These are phyloP conservation scores for Echria macrotheca DNA, from an alignment of 495 filamentous ascomycete species.

Conservation along the genomic window DNA sequence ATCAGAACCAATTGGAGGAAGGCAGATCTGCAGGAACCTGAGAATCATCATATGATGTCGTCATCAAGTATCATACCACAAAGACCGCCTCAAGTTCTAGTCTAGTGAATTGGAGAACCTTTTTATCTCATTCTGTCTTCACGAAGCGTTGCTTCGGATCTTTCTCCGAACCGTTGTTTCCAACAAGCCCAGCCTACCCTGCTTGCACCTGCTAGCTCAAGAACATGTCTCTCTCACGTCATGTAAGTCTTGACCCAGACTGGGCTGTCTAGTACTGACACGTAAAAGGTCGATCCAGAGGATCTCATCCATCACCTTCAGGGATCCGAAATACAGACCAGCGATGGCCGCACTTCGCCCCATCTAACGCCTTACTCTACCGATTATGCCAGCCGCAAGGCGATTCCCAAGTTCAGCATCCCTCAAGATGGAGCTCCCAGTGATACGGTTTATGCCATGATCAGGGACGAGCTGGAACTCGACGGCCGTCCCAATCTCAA, in stretches of 20 bases:
- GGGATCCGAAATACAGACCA: conserved; percentile 35
- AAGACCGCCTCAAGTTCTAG: no score
- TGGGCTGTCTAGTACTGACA: no score
- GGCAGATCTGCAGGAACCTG: no score
- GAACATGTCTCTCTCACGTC: conserved; percentile 24
- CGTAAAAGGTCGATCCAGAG: conserved; percentile 58
- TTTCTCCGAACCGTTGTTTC: no score
- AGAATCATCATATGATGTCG: no score
- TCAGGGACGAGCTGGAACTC: conserved; percentile 69
- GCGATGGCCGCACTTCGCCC: conserved; percentile 28
- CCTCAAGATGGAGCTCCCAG: conserved; percentile 57
- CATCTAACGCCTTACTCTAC: conserved; percentile 60
- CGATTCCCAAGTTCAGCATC: conserved; percentile 65
- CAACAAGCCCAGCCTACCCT: no score
- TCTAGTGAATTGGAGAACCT: no score
- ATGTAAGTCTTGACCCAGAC: no score
- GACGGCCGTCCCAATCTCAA: conserved; percentile 71
- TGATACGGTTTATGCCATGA: conserved; percentile 60
- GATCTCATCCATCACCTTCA: conserved; percentile 53
- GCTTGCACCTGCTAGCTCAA: not conserved
- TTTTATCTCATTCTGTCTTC: no score
- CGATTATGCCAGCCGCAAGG: conserved; percentile 53
- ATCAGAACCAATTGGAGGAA: no score
- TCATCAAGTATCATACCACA: no score
- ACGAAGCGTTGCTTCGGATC: no score